A percentile compares a stretch with the other conserved stretches of the same genome.
phyloP scores from a whole-genome alignment of 1,139 yeast genomes.

The Nakaseomyces delphensis region DNA sequence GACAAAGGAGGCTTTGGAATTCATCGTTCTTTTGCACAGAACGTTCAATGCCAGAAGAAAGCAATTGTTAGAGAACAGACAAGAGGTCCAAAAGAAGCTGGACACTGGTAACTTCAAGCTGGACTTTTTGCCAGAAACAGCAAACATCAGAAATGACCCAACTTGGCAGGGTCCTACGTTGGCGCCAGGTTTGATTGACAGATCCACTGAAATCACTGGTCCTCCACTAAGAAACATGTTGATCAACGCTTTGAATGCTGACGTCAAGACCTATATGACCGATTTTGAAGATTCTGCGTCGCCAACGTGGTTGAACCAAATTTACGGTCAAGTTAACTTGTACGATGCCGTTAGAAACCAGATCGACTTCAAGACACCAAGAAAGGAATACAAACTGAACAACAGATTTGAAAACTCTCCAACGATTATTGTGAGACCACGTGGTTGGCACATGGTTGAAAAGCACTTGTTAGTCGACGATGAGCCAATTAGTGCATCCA shows the following conservation, averaged over 20 bases:
- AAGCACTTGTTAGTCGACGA: conserved; percentile 63
- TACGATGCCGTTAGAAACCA: conserved; percentile 77
- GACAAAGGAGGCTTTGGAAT: conserved; percentile 54
- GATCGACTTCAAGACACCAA: conserved; percentile 45
- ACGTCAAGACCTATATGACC: conserved; percentile 87
- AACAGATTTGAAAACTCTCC: conserved; percentile 48
- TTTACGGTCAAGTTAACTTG: conserved; percentile 83
- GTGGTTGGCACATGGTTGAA: conserved; percentile 82
- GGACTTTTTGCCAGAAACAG: conserved; percentile 59
- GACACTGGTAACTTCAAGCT: conserved; percentile 50
- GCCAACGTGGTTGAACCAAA: conserved; percentile 89
- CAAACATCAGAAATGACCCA: conserved; percentile 56
- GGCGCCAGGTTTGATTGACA: conserved; percentile 59
- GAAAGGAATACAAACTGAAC: conserved; percentile 42
- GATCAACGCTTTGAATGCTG: conserved; percentile 82
- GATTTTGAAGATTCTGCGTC: conserved; percentile 93
- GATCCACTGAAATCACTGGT: conserved; percentile 83
- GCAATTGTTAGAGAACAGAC: conserved; percentile 52
- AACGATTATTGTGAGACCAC: conserved; percentile 72
- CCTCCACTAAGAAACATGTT: conserved; percentile 90
- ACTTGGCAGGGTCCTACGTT: conserved; percentile 64
- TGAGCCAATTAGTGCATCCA: conserved; percentile 68
- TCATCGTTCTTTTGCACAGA: conserved; percentile 64
- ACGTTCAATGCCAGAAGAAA: conserved; percentile 55
- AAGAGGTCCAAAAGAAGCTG: conserved; percentile 46